A percentile compares a stretch with the other conserved stretches of the same genome.
These are phyloP conservation scores for Penstemon davidsonii DNA, from an alignment of 257 asterid genomes.

Conservation along the genomic window DNA sequence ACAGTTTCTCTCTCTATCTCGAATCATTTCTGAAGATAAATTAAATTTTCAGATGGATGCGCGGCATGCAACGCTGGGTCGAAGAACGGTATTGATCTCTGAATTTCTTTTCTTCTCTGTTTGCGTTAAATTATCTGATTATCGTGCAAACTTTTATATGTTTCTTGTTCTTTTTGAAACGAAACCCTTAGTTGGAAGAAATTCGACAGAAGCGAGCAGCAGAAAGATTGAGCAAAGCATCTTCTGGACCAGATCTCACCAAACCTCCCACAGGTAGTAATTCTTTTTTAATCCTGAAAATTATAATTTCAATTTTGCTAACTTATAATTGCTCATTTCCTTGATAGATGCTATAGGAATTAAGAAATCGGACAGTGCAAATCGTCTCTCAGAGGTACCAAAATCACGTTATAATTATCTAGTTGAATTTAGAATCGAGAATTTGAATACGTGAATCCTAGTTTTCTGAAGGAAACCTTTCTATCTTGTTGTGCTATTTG, in stretches of 20 bases:
- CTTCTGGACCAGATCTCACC: constrained; percentile 83
- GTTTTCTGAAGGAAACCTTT: neutral
- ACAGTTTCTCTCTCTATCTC: too few species aligned
- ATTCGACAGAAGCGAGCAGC: constrained; percentile 97
- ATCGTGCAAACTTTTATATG: neutral
- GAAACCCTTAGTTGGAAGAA: constrained; percentile 68
- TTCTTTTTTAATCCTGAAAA: neutral
- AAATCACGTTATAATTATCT: neutral
- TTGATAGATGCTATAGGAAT: constrained; percentile 57
- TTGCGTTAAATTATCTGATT: neutral
- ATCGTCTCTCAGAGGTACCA: constrained; percentile 76
- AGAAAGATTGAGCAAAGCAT: constrained; percentile 69
- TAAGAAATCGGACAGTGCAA: constrained; percentile 73
- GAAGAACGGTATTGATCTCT: constrained; percentile 69
- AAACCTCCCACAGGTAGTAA: constrained; percentile 48
- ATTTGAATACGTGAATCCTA: too few species aligned
- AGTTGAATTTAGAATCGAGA: neutral
- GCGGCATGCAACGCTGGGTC: constrained; percentile 90
- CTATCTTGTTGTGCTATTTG: neutral
- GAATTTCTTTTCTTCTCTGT: neutral
- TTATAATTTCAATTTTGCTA: neutral
- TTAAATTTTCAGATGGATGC: constrained; percentile 49
- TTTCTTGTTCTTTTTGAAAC: neutral
- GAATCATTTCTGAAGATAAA: too few species aligned
- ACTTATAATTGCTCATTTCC: neutral